Evolutionary conservation across 805 yeast species (phyloP).

Genomic region (Nakazawaea ernobii): DNA sequence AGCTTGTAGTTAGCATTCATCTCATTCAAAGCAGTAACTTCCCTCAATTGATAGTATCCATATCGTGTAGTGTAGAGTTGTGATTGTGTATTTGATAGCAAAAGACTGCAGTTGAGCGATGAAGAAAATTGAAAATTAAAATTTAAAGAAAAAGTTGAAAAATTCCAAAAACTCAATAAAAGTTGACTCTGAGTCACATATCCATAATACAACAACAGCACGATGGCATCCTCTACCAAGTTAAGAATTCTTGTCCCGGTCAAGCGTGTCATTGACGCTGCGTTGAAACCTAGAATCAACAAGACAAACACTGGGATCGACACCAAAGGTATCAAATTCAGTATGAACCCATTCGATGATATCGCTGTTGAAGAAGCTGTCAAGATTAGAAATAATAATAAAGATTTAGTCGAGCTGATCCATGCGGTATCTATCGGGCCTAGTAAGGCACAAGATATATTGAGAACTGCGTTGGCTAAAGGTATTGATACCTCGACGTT

Average conservation of each 20-base stretch:
- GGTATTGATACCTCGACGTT: conserved; percentile 88
- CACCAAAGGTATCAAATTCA: conserved; percentile 83
- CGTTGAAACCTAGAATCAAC: conserved; percentile 88
- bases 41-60: conserved; percentile 29
- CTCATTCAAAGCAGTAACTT: conserved; percentile 83
- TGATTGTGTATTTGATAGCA: no score
- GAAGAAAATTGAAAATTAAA: no score
- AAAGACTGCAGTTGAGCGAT: no score
- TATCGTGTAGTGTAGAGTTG: no score
- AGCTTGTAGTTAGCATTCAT: conserved; percentile 96
- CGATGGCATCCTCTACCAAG: conserved; percentile 33
- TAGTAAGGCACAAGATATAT: conserved; percentile 76
- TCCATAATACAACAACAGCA: background rate
- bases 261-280: conserved; percentile 91
- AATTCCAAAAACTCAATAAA: no score
- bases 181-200: background rate
- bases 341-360: conserved; percentile 96
- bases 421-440: conserved; percentile 94
- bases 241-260: conserved; percentile 85
- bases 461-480: conserved; percentile 88
- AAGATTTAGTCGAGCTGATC: conserved; percentile 65
- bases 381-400: conserved; percentile 61
- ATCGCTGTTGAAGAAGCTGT: conserved; percentile 96
- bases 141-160: background rate
- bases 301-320: conserved; percentile 80